These are phyloP conservation scores for Dalbergia cochinchinensis DNA, from an alignment of 306 rosid genomes.

Conservation along the genomic window DNA sequence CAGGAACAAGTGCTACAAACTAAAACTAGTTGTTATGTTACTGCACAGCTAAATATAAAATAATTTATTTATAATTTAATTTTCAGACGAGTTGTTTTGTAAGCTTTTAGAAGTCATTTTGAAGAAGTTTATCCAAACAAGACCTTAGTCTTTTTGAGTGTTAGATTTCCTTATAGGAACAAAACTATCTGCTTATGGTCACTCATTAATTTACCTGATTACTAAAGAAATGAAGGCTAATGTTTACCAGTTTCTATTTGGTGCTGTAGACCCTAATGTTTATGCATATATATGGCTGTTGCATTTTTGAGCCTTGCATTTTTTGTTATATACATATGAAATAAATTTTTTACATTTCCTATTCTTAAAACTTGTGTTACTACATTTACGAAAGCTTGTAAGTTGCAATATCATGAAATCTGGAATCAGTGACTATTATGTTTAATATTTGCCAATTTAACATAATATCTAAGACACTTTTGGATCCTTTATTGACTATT, in stretches of 20 bases:
- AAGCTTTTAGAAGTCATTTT: no score
- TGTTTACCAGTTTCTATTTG: background rate
- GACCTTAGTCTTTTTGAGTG: background rate
- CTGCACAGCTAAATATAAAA: no score
- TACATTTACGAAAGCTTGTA: background rate
- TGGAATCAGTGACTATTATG: background rate
- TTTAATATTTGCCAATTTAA: no score
- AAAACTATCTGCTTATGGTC: slow-evolving; percentile 11
- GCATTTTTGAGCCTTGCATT: background rate
- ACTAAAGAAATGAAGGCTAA: background rate
- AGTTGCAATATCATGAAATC: background rate
- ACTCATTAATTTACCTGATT: background rate
- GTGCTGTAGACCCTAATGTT: background rate
- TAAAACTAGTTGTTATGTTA: no score
- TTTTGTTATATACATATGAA: background rate
- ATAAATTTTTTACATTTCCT: background rate
- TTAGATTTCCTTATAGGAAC: slow-evolving; percentile 5
- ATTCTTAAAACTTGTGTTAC: background rate
- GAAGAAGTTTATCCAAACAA: no score
- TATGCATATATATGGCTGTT: background rate
- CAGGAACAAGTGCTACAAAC: no score
- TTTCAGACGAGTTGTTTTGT: no score
- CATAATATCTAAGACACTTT: background rate
- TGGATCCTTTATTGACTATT: background rate
- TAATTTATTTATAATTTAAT: no score